phyloP scores from a whole-genome alignment of 352 stramenopile species.

The Phytopythium sindhum region DNA sequence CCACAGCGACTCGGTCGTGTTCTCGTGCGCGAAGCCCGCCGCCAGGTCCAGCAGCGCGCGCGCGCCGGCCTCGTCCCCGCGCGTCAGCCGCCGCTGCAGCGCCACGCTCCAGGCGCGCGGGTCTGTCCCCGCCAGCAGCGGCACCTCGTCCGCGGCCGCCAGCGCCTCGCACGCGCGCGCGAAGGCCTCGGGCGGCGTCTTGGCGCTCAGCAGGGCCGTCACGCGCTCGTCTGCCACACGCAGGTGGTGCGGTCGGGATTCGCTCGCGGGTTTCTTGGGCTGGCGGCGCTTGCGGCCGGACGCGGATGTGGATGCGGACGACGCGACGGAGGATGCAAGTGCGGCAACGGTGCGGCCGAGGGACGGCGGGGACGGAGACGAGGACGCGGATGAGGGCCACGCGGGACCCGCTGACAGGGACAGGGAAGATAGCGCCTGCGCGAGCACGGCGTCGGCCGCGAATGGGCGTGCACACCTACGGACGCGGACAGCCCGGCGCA shows the following conservation, averaged over 20 bases:
- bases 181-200: slow-evolving; percentile 28
- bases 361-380: neutral
- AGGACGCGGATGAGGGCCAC: neutral
- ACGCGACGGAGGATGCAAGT: neutral
- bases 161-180: slow-evolving; percentile 34
- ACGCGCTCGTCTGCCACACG: slow-evolving; percentile 25
- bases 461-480: neutral
- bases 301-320: neutral
- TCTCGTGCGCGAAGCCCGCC: slow-evolving; percentile 33
- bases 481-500: neutral
- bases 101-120: slow-evolving; percentile 54
- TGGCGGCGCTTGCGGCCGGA: neutral
- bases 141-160: slow-evolving; percentile 31
- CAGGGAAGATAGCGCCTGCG: neutral
- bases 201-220: slow-evolving; percentile 28
- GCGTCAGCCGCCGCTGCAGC: slow-evolving; percentile 47
- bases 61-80: slow-evolving; percentile 41
- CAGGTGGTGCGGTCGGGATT: neutral
- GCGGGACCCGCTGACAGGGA: neutral
- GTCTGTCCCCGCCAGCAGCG: slow-evolving; percentile 45
- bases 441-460: neutral
- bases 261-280: neutral
- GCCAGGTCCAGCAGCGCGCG: slow-evolving; percentile 51
- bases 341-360: neutral
- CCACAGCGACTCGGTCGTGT: slow-evolving; percentile 59